Conservation (phyloP, 495 filamentous ascomycete genomes). For the Baudoinia panamericana region DNA sequence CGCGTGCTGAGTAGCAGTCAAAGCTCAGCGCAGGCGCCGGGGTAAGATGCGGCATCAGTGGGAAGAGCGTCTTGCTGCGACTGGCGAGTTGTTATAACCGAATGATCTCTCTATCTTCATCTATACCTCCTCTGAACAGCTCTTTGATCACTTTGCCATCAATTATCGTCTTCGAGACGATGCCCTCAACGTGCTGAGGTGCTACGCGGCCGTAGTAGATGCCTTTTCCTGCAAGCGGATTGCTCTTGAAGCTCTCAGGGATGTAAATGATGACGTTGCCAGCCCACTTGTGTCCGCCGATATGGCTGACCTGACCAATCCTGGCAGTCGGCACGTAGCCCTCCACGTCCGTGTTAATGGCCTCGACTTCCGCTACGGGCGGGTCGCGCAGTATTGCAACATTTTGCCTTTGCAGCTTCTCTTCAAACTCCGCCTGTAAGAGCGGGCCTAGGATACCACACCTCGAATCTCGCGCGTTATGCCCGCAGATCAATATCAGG, state of each 20-base stretch:
- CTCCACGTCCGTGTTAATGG: conserved; percentile 5
- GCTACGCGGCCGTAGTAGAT: conserved; percentile 91
- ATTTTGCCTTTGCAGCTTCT: conserved; percentile 23
- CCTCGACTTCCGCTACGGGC: conserved; percentile 13
- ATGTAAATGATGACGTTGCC: conserved; percentile 90
- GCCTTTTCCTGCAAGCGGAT: conserved; percentile 62
- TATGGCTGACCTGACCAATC: conserved; percentile 70
- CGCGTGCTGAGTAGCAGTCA: too few species aligned
- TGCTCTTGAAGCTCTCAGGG: conserved; percentile 40
- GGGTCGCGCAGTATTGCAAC: conserved; percentile 10
- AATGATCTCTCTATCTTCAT: conserved; percentile 9
- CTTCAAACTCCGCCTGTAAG: conserved; percentile 54
- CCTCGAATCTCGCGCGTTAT: conserved; percentile 61
- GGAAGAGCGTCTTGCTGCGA: too few species aligned
- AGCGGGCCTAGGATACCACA: conserved; percentile 71
- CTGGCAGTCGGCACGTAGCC: conserved; percentile 30
- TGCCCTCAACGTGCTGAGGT: conserved; percentile 72
- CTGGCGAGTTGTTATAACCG: too few species aligned
- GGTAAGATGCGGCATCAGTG: too few species aligned
- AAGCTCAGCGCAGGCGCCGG: too few species aligned
- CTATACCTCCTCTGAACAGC: conserved; percentile 55
- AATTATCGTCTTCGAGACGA: conserved; percentile 67
- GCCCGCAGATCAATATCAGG: conserved; percentile 71
- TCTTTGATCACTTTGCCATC: conserved; percentile 61
- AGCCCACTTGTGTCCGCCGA: conserved; percentile 86